Conservation (phyloP, 176 grass and related monocot species). For the Carex littledalei region DNA sequence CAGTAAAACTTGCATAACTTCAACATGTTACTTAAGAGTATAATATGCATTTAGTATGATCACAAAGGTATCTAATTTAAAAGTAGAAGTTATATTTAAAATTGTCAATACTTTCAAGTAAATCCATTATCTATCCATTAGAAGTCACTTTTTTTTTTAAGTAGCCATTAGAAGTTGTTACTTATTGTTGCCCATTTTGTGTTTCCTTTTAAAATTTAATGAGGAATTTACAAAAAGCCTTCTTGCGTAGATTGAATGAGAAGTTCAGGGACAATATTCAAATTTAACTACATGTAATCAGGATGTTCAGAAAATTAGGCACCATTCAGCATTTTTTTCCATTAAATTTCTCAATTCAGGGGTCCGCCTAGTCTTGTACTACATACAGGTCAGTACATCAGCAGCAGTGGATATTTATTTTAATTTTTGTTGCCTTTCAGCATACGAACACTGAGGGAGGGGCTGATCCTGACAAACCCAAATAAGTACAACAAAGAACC, state of each 20-base stretch:
- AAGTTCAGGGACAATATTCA: neutral
- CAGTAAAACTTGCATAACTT: neutral
- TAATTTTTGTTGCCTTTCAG: neutral
- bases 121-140: neutral
- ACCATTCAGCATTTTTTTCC: neutral
- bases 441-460: neutral
- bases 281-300: neutral
- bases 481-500: conserved; percentile 5
- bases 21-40: neutral
- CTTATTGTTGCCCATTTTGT: neutral
- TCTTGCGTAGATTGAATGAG: neutral
- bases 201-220: neutral
- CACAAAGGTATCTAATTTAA: neutral
- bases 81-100: neutral
- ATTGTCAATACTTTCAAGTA: neutral
- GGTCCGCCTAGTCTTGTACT: neutral
- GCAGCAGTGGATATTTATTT: neutral
- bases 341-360: neutral
- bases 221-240: neutral
- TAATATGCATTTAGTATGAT: neutral
- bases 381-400: neutral
- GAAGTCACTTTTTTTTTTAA: neutral
- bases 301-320: neutral
- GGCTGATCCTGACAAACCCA: neutral
- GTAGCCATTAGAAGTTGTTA: neutral